phyloP scores from a whole-genome alignment of 148 eudicot species.

The Rhododendron griersonianum region DNA sequence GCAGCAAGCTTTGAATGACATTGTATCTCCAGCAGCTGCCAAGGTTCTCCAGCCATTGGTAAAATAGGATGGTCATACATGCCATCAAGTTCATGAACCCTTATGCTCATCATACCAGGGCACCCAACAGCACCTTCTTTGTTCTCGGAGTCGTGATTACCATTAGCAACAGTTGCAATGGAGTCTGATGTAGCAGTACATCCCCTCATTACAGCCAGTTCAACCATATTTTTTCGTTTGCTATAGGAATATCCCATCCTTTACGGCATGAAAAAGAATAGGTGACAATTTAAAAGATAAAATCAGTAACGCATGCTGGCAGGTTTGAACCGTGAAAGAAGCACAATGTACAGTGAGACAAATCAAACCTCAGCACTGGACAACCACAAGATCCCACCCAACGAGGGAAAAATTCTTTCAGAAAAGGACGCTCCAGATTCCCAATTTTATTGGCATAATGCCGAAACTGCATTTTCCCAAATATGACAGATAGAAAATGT shows the following conservation, averaged over 20 bases:
- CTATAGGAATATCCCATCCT: constrained; percentile 97
- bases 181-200: constrained; percentile 67
- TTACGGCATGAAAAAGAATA: constrained; percentile 11
- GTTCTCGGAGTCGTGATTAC: constrained; percentile 55
- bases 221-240: constrained; percentile 86
- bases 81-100: constrained; percentile 97
- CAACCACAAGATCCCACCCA: constrained; percentile 98
- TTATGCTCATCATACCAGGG: constrained; percentile 99
- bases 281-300: constrained; percentile 1
- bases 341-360: constrained; percentile 7
- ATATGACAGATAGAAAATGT: not conserved
- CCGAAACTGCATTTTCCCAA: constrained; percentile 61
- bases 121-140: constrained; percentile 84
- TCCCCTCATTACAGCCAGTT: constrained; percentile 76
- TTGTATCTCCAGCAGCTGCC: constrained; percentile 89
- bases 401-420: constrained; percentile 91
- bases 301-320: constrained; percentile 13
- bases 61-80: constrained; percentile 92
- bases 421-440: constrained; percentile 96
- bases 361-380: constrained; percentile 72
- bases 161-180: constrained; percentile 27
- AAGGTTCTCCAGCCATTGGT: constrained; percentile 96
- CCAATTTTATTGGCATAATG: constrained; percentile 93
- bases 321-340: not conserved
- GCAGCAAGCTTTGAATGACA: constrained; percentile 95